Conservation (phyloP, 2,329 filamentous ascomycete species). For the Trichophyton benhamiae region DNA sequence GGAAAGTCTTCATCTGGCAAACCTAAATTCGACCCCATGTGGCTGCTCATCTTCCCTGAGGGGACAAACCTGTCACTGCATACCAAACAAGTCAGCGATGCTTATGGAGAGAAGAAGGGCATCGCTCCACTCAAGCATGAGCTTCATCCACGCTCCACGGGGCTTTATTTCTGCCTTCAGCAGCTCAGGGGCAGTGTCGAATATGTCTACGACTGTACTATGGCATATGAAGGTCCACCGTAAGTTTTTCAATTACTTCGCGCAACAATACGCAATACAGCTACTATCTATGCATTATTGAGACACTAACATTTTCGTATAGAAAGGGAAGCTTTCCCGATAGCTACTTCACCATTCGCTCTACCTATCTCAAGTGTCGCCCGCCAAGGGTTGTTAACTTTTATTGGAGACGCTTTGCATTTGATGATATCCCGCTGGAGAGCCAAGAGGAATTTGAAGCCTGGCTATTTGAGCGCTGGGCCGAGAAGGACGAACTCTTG, state of each 20-base stretch:
- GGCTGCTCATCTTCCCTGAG: conserved; percentile 54
- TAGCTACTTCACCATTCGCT: conserved; percentile 72
- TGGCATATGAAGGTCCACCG: conserved; percentile 89
- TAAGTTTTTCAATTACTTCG: conserved; percentile 39
- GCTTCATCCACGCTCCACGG: conserved; percentile 50
- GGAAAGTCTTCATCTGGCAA: conserved; percentile 38
- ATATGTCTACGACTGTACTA: conserved; percentile 65
- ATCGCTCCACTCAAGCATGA: conserved; percentile 47
- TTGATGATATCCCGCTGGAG: conserved; percentile 70
- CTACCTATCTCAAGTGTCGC: conserved; percentile 77
- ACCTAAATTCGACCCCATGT: conserved; percentile 48
- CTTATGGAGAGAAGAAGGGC: conserved; percentile 46
- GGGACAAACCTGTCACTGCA: conserved; percentile 49
- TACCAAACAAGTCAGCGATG: conserved; percentile 44
- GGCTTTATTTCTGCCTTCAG: conserved; percentile 49
- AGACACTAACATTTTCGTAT: conserved; percentile 7
- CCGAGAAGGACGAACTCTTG: conserved; percentile 80
- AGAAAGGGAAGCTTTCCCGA: conserved; percentile 78
- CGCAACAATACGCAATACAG: not conserved
- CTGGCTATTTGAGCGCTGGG: conserved; percentile 80
- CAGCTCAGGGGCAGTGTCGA: conserved; percentile 48
- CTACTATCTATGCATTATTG: not conserved
- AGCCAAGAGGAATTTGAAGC: conserved; percentile 61
- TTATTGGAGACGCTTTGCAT: conserved; percentile 78
- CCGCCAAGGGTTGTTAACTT: conserved; percentile 94